Conservation (phyloP, 2,329 filamentous ascomycete species). For the Trichoderma sp. region DNA sequence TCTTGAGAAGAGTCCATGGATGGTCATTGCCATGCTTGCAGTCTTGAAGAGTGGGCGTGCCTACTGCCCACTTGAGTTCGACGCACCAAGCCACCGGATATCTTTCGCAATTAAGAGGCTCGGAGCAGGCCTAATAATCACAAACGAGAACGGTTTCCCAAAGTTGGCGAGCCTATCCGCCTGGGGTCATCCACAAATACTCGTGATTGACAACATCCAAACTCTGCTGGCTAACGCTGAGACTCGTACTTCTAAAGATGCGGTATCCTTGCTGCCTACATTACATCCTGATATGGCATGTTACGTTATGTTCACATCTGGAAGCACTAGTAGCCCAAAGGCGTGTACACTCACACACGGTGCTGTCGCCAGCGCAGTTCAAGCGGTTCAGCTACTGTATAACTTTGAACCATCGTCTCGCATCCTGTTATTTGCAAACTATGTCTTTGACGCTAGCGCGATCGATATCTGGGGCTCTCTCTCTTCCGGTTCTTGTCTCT, state of each 20-base stretch:
- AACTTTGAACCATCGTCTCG: neutral
- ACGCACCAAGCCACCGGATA: neutral
- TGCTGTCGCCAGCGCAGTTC: neutral
- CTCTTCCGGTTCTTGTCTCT: neutral
- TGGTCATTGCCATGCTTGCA: neutral
- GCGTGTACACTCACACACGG: neutral
- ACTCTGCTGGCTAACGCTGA: neutral
- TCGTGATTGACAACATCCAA: neutral
- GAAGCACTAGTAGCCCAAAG: neutral
- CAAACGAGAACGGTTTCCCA: neutral
- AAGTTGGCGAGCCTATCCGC: neutral
- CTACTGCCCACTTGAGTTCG: neutral
- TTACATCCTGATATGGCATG: neutral
- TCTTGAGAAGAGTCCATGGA: neutral
- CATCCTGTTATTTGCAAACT: neutral
- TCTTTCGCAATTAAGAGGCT: neutral
- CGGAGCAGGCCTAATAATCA: neutral
- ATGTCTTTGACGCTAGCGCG: neutral
- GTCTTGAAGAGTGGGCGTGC: neutral
- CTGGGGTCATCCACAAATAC: neutral
- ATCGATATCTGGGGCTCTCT: neutral
- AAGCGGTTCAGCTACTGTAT: neutral
- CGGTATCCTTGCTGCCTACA: neutral
- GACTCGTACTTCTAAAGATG: neutral
- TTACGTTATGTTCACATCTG: neutral